Conservation (phyloP, 1,139 yeast genomes). For the Protomyces inundatus region DNA sequence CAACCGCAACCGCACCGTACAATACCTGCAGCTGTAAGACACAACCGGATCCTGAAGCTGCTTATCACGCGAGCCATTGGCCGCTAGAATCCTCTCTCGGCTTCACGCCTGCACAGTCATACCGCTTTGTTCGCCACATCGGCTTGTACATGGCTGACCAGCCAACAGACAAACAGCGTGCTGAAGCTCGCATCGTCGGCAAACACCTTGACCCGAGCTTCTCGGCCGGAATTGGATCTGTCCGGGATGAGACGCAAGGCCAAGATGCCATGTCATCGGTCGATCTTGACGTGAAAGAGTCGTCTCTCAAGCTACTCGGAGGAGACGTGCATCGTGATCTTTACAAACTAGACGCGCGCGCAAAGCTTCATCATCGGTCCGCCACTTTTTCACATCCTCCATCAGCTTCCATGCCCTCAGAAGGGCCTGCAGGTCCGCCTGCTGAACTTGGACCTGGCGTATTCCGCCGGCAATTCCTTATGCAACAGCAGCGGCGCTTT, state of each 20-base stretch:
- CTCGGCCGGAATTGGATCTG: slow-evolving; percentile 10
- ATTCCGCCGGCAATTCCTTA: slow-evolving; percentile 74
- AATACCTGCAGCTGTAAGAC: not conserved
- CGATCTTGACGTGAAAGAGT: slow-evolving; percentile 9
- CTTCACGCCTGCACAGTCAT: not conserved
- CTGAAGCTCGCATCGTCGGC: slow-evolving; percentile 7
- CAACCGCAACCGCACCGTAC: not conserved
- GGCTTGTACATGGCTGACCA: not conserved
- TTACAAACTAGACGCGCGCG: slow-evolving; percentile 50
- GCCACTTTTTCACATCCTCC: slow-evolving; percentile 43
- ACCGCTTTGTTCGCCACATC: not conserved
- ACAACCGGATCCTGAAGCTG: too few relatives aligned
- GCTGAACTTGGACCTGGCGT: slow-evolving; percentile 72
- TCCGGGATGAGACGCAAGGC: not conserved
- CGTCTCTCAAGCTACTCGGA: slow-evolving; percentile 62
- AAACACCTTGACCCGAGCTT: slow-evolving; percentile 12
- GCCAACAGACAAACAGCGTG: not conserved
- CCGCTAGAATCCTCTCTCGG: not conserved
- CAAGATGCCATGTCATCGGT: not conserved
- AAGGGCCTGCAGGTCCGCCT: too few relatives aligned
- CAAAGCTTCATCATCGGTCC: slow-evolving; percentile 36
- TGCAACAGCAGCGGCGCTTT: slow-evolving; percentile 38
- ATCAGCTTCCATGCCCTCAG: too few relatives aligned
- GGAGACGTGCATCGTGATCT: slow-evolving; percentile 83
- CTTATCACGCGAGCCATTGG: too few relatives aligned